Percentiles rank a stretch among this genome's conserved stretches.
Conservation (phyloP, 2,329 filamentous ascomycete genomes). For the Coleophoma eucalyptorum region DNA sequence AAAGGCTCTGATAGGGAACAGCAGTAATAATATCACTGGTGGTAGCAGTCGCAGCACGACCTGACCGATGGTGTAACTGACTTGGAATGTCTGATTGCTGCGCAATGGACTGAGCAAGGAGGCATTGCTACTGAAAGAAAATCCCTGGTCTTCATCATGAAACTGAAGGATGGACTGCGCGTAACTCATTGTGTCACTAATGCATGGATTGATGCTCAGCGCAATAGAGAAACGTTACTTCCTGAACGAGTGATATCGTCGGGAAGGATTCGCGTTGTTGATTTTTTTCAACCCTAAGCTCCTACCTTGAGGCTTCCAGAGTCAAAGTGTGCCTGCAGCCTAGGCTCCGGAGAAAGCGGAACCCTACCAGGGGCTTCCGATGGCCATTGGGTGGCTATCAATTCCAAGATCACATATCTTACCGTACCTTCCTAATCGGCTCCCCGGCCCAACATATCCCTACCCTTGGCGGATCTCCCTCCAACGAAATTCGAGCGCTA, state of each 20-base stretch:
- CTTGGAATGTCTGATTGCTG: not conserved
- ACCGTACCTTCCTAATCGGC: no score
- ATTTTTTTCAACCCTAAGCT: no score
- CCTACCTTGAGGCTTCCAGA: no score
- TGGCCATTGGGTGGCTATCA: no score
- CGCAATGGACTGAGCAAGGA: not conserved
- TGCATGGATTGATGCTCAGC: not conserved
- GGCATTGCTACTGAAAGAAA: not conserved
- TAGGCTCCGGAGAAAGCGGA: no score
- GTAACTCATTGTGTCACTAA: not conserved
- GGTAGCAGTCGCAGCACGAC: not conserved
- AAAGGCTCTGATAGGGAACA: constrained; percentile 1
- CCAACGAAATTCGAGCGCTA: no score
- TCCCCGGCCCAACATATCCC: no score
- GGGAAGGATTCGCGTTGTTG: not conserved
- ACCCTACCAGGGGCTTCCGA: no score
- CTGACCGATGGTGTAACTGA: not conserved
- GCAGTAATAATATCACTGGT: not conserved
- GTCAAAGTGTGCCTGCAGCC: no score
- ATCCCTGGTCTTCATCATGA: not conserved
- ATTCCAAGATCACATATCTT: no score
- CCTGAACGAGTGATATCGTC: not conserved
- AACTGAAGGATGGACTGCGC: not conserved
- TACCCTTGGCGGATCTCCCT: no score
- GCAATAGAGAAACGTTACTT: not conserved